Conservation (phyloP, 345 rosid genomes). For the Corchorus capsularis region DNA sequence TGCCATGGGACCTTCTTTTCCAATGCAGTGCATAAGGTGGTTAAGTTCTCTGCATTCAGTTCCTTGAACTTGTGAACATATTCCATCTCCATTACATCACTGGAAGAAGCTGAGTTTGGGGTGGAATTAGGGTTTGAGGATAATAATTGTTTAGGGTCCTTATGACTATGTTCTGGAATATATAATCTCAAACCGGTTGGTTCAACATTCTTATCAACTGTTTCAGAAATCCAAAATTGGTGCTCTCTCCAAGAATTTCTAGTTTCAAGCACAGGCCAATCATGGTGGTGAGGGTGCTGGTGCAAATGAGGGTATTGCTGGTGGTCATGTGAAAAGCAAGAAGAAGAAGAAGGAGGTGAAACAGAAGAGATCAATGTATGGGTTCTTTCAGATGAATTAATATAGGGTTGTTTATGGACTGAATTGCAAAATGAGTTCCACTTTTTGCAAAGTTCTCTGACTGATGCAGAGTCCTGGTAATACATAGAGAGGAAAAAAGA, state of each 20-base stretch:
- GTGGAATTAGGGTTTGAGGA: constrained; percentile 50
- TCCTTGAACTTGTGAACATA: constrained; percentile 56
- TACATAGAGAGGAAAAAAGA: background rate
- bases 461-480: constrained; percentile 47
- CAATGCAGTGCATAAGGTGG: constrained; percentile 56
- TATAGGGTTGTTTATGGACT: constrained; percentile 36
- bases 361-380: constrained; percentile 51
- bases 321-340: constrained; percentile 46
- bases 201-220: constrained; percentile 18
- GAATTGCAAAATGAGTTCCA: constrained; percentile 67
- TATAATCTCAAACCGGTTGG: constrained; percentile 47
- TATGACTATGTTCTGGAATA: constrained; percentile 42
- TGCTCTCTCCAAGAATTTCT: constrained; percentile 39
- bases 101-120: constrained; percentile 63
- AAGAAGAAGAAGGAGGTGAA: constrained; percentile 62
- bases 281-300: constrained; percentile 33
- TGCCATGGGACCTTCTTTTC: constrained; percentile 76
- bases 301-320: constrained; percentile 42
- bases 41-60: constrained; percentile 51
- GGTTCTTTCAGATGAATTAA: constrained; percentile 43
- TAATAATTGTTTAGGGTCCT: constrained; percentile 30
- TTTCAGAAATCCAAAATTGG: constrained; percentile 36
- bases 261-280: constrained; percentile 54
- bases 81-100: constrained; percentile 69
- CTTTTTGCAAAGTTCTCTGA: constrained; percentile 58